Conservation (phyloP, 2,329 filamentous ascomycete genomes). For the Neonectria faginata region DNA sequence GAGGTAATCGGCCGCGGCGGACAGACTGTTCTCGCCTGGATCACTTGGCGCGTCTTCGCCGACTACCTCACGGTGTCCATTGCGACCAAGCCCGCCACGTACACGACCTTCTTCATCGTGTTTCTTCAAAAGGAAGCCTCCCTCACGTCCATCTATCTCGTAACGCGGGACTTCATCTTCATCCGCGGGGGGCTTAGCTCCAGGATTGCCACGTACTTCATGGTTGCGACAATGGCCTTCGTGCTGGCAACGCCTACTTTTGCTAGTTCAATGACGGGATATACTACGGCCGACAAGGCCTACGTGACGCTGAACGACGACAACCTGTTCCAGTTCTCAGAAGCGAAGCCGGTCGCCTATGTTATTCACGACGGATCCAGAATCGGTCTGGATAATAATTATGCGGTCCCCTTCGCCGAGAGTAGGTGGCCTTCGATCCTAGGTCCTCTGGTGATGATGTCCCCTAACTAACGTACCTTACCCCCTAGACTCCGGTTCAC, state of each 20-base stretch:
- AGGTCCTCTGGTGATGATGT: not conserved
- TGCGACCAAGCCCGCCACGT: slow-evolving; percentile 1
- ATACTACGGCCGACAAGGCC: slow-evolving; percentile 3
- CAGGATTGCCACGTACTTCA: slow-evolving; percentile 7
- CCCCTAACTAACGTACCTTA: not conserved
- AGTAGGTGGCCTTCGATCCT: not conserved
- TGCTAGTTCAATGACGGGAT: slow-evolving; percentile 31
- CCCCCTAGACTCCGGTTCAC: not conserved
- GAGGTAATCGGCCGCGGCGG: slow-evolving; percentile 22
- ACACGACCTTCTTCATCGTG: slow-evolving; percentile 17
- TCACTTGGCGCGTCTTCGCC: slow-evolving; percentile 23
- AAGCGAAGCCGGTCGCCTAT: not conserved
- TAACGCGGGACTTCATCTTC: slow-evolving; percentile 2
- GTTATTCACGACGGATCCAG: slow-evolving; percentile 21
- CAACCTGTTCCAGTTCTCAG: fast-evolving
- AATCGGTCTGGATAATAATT: fast-evolving
- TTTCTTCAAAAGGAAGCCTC: not conserved
- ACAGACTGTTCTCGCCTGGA: not conserved
- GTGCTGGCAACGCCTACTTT: slow-evolving; percentile 20
- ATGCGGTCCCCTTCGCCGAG: not conserved
- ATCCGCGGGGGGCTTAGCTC: slow-evolving; percentile 6
- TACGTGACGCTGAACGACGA: not conserved
- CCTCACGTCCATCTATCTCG: not conserved
- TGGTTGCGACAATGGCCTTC: not conserved
- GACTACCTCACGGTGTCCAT: slow-evolving; percentile 25